Base-by-base conservation (phyloP, 2,329 filamentous ascomycete species). In the Fusarium sp. region DNA sequence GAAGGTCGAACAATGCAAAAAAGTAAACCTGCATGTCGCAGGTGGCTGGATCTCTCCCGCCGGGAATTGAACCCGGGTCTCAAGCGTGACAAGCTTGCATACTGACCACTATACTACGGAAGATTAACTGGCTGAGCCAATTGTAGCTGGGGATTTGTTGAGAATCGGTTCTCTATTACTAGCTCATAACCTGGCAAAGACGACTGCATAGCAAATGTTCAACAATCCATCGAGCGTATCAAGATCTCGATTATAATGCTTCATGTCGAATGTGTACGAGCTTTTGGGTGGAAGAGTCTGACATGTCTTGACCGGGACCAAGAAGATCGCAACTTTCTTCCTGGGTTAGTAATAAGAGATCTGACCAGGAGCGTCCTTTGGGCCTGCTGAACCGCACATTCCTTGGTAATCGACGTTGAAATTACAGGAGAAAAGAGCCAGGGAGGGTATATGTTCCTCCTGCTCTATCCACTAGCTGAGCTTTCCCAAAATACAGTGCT, bases 41-140 rank as follows among this genome's bases (percentile, higher is more conserved):
- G 68, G 24, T 62, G 69, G 64, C 68, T 56, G 68, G 62, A 71
- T 71, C 67, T 70, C 68, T 70, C 68, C 68, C 67, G 68, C 68
- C 68, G 68, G 68, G 67, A 71, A 70, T 71, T 70, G 68, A 70
- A 70, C 68, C 68, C 68, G 68, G 68, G 68, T 70, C 68, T 70
- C 68, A 71, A 70, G 68, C 67, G 67, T 70, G 67, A 70, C 67
- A 70, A 70, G 67, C 67, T 70, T 70, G 67, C 67, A 70, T 70
- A 70, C 68, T 70, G 68, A 71, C 67, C 67, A 70, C 67, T 70
- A 70, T 70, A 70, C 67, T 70, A 69, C 67, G 67, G 67, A 69
- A 69, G 67, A 69, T 22, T 12, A 20, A 24, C 34, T 40, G 44
- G 29, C 43, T 41, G n/a, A 24, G 44, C 54, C 54, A 41, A 29